Percentiles rank a stretch among this genome's conserved stretches.
phyloP scores from a whole-genome alignment of 2,329 filamentous ascomycete species.

The Talaromyces sp. region DNA sequence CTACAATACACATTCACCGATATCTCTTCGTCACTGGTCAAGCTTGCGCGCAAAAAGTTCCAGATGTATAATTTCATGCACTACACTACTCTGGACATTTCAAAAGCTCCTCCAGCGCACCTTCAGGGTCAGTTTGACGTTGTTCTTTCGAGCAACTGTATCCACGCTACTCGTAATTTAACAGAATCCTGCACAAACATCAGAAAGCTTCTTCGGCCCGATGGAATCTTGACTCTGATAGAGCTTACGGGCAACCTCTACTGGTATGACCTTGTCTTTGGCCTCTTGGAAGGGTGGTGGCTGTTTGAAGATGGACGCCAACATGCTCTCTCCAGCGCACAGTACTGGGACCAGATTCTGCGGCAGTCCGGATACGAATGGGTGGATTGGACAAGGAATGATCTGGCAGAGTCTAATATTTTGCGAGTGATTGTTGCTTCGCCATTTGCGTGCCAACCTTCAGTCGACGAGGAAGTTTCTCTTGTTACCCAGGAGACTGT shows the following conservation, averaged over 20 bases:
- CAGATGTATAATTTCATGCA: background rate
- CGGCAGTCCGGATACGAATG: background rate
- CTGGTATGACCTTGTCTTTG: constrained; percentile 39
- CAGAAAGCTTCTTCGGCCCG: background rate
- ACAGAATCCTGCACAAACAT: background rate
- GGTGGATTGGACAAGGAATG: background rate
- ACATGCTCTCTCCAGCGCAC: constrained; percentile 24
- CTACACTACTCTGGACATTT: background rate
- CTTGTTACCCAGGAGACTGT: background rate
- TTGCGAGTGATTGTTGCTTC: background rate
- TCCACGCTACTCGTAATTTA: background rate
- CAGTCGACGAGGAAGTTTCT: background rate
- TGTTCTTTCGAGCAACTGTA: background rate
- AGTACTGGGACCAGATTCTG: constrained; percentile 22
- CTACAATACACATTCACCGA: background rate
- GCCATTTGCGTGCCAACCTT: background rate
- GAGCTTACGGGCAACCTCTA: constrained; percentile 33
- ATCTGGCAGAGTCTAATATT: background rate
- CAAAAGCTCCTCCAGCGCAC: background rate
- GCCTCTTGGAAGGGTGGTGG: constrained; percentile 44
- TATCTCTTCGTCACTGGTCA: background rate
- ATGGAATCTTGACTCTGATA: constrained; percentile 22
- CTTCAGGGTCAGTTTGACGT: background rate
- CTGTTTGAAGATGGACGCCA: constrained; percentile 35
- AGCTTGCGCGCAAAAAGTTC: background rate